Conservation (phyloP, 345 rosid species). For the sweet orange (Citrus sinensis) region DNA sequence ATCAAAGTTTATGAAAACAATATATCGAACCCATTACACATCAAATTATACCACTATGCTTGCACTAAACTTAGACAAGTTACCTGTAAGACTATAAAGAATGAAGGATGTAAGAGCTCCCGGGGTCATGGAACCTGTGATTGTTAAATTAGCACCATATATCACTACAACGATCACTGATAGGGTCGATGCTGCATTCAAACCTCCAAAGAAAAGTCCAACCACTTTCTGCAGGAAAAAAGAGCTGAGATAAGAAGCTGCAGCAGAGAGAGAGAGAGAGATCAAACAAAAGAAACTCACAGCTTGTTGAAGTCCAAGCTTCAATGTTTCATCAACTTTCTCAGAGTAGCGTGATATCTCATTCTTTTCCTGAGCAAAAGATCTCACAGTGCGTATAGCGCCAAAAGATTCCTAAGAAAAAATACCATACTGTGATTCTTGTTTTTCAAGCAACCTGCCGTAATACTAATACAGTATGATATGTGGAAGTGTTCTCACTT, state of each 20-base stretch:
- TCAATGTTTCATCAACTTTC: constrained; percentile 85
- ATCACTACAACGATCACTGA: constrained; percentile 78
- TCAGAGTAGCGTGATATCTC: constrained; percentile 67
- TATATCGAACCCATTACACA: background rate
- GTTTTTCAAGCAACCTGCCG: background rate
- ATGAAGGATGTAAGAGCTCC: constrained; percentile 96
- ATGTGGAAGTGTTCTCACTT: background rate
- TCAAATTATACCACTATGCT: background rate
- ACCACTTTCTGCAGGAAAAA: constrained; percentile 44
- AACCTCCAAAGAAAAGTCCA: constrained; percentile 80
- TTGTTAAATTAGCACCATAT: constrained; percentile 87
- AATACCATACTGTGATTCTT: background rate
- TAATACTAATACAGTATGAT: background rate
- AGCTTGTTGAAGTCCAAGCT: constrained; percentile 86
- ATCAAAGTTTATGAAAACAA: background rate
- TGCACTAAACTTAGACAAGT: background rate
- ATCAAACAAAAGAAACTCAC: constrained; percentile 38
- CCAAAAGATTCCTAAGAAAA: constrained; percentile 86
- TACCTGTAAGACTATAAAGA: constrained; percentile 96
- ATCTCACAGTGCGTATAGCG: constrained; percentile 89
- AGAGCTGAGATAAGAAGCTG: background rate
- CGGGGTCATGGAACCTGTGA: constrained; percentile 73
- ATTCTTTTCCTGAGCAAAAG: constrained; percentile 80
- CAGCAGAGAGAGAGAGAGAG: background rate
- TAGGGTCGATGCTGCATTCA: constrained; percentile 80